A percentile compares a stretch with the other conserved stretches of the same genome.
phyloP scores from a whole-genome alignment of 208 protist genomes.

The Angomonas ambiguus region DNA sequence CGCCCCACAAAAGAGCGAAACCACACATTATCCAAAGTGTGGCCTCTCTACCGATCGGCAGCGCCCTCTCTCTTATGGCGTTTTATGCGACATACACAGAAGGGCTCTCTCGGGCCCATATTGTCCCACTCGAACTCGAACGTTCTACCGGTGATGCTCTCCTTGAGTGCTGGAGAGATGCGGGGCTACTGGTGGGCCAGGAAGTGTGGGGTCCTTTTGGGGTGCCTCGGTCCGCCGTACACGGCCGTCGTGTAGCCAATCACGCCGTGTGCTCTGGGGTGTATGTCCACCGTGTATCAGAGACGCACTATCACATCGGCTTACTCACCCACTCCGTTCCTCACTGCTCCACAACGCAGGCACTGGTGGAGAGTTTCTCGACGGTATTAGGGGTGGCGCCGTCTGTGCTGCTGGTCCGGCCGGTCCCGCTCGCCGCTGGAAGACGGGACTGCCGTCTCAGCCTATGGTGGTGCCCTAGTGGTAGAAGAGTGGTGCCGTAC shows the following conservation, averaged over 20 bases:
- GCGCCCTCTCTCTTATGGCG: neutral
- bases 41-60: neutral
- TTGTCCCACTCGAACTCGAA: neutral
- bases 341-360: slow-evolving; percentile 9
- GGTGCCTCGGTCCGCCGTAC: neutral
- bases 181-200: neutral
- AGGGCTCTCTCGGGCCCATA: neutral
- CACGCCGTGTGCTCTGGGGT: slow-evolving; percentile 20
- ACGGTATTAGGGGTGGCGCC: neutral
- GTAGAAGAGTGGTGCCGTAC: slow-evolving; percentile 36
- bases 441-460: slow-evolving; percentile 36
- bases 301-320: slow-evolving; percentile 27
- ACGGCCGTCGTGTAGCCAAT: neutral
- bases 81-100: neutral
- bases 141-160: too few relatives aligned
- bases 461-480: slow-evolving; percentile 56
- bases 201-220: neutral
- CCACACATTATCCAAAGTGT: neutral
- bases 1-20: neutral
- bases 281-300: slow-evolving; percentile 21
- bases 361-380: slow-evolving; percentile 20
- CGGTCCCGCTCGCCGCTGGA: slow-evolving; percentile 40
- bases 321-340: slow-evolving; percentile 32
- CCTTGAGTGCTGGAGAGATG: neutral
- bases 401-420: slow-evolving; percentile 10